Conservation (phyloP, 2,329 filamentous ascomycete species). For the Phoma herbarum region DNA sequence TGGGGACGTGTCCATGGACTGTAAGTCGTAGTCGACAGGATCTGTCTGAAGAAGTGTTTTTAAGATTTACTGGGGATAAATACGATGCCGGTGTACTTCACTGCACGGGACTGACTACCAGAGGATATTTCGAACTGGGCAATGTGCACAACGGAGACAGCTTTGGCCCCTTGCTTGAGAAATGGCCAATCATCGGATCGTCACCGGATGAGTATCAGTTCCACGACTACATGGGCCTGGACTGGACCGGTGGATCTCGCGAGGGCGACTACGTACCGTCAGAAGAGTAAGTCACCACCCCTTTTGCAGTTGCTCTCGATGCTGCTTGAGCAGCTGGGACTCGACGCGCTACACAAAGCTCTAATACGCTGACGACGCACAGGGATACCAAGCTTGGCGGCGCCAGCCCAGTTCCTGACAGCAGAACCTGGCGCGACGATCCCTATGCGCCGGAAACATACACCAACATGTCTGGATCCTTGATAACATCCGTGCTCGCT, state of each 20-base stretch:
- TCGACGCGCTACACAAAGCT: no score
- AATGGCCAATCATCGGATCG: conserved; percentile 10
- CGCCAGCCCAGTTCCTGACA: background rate
- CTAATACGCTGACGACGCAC: background rate
- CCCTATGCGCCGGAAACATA: background rate
- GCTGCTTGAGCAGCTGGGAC: no score
- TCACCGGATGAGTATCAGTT: background rate
- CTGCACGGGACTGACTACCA: conserved; percentile 22
- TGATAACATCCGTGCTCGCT: conserved; percentile 6
- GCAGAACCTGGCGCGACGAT: background rate
- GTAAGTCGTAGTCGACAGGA: conserved; percentile 22
- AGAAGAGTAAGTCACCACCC: conserved; percentile 2
- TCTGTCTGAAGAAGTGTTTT: conserved; percentile 19
- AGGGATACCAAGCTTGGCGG: background rate
- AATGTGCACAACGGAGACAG: conserved; percentile 14
- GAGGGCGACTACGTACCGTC: background rate
- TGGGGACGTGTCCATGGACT: conserved; percentile 19
- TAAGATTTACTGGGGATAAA: background rate
- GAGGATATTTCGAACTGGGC: conserved; percentile 32
- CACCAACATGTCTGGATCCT: conserved; percentile 5
- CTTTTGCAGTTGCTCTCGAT: no score
- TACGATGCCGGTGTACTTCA: conserved; percentile 4
- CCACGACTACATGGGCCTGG: background rate
- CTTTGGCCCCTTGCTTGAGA: conserved; percentile 18
- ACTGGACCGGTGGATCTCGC: background rate